phyloP scores from a whole-genome alignment of 345 rosid species.

The Boechera stricta region DNA sequence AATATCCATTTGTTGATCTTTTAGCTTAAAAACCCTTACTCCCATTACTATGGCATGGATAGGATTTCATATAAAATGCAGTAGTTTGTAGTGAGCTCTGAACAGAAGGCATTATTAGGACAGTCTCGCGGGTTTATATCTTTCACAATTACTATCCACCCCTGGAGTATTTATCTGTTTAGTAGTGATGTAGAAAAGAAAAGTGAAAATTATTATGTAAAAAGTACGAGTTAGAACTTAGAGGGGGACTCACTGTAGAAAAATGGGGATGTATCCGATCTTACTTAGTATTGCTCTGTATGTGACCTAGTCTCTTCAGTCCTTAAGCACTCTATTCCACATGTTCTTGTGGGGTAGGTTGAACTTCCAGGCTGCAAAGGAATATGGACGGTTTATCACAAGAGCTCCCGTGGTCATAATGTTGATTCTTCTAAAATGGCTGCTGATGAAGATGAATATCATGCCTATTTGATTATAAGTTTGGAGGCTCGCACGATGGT shows the following conservation, averaged over 20 bases:
- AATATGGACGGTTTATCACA: constrained; percentile 98
- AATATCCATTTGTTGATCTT: not conserved
- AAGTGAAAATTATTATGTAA: constrained; percentile 17
- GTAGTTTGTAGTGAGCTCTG: constrained; percentile 33
- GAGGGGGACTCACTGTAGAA: not conserved
- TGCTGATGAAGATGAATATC: constrained; percentile 84
- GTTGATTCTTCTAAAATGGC: constrained; percentile 72
- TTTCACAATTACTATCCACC: constrained; percentile 19
- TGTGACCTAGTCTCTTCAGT: constrained; percentile 27
- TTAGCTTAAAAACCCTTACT: constrained; percentile 5
- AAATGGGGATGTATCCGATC: constrained; percentile 17
- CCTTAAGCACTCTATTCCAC: constrained; percentile 28
- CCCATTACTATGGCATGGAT: constrained; percentile 14
- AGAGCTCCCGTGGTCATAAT: constrained; percentile 74
- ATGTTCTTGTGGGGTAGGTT: constrained; percentile 60
- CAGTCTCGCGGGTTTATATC: constrained; percentile 24
- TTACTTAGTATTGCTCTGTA: constrained; percentile 11
- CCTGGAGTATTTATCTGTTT: constrained; percentile 14
- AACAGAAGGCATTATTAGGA: constrained; percentile 25
- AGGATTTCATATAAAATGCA: constrained; percentile 15
- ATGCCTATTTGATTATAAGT: constrained; percentile 97
- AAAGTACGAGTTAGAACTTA: not conserved
- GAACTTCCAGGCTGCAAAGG: constrained; percentile 96
- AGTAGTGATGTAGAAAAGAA: constrained; percentile 26
- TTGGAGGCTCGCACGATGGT: constrained; percentile 97